Conservation (phyloP, 1,284 basidiomycete genomes). For the Cronartium ribicola region DNA sequence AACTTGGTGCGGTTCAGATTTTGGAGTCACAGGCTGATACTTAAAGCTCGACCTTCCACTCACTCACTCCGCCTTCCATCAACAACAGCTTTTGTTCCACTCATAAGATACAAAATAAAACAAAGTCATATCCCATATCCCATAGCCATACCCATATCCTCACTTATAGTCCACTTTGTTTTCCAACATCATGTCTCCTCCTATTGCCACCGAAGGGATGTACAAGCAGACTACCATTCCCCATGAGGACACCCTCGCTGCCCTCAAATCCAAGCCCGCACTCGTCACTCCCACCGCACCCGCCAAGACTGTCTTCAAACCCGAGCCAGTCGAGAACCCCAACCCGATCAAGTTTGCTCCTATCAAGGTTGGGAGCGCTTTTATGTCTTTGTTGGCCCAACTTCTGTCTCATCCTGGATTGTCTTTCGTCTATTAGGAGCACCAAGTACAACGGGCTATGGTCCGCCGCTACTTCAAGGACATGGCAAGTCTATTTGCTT, state of each 20-base stretch:
- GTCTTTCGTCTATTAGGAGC: slow-evolving; percentile 54
- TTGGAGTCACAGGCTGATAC: too few species aligned
- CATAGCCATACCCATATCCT: background rate
- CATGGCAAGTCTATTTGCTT: slow-evolving; percentile 35
- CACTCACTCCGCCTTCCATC: too few species aligned
- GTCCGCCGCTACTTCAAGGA: slow-evolving; percentile 61
- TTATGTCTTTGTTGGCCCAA: background rate
- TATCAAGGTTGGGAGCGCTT: slow-evolving; percentile 24
- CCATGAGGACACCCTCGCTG: background rate
- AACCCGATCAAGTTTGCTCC: slow-evolving; percentile 35
- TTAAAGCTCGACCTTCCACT: too few species aligned
- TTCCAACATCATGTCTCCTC: slow-evolving; percentile 3
- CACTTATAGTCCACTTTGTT: background rate
- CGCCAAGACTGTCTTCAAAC: slow-evolving; percentile 22
- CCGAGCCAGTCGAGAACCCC: slow-evolving; percentile 24
- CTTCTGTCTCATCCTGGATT: background rate
- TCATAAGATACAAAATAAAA: too few species aligned
- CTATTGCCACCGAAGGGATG: slow-evolving; percentile 17
- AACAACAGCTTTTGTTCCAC: too few species aligned
- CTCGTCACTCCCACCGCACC: slow-evolving; percentile 5
- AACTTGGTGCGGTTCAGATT: too few species aligned
- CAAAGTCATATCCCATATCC: background rate
- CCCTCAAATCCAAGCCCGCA: slow-evolving; percentile 3
- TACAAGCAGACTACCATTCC: slow-evolving; percentile 33
- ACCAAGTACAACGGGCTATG: slow-evolving; percentile 72